Base-by-base conservation (phyloP, 2,329 filamentous ascomycete species). In the Thielaviopsis ethacetica region DNA sequence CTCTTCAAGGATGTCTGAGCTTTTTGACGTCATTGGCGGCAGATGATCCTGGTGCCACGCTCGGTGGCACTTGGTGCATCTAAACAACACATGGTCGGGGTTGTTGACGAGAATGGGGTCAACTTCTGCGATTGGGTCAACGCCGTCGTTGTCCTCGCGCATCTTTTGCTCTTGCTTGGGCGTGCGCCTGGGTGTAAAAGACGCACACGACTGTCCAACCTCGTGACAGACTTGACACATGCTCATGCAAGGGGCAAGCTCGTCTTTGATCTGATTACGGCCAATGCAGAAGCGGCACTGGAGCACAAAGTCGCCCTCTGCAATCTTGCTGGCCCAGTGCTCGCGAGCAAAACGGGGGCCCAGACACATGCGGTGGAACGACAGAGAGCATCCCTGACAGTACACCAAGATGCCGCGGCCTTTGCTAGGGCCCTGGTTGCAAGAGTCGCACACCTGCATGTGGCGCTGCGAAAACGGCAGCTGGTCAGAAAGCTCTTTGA, bases 211-310 rank as follows among this genome's bases (percentile, higher is more conserved):
- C 0, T 69, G 68, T 0, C 88, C 88, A n/a, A 73, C 67, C 34
- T 75, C 67, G 58, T 76, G 78, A 67, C 93, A 98, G 6, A 71
- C 73, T 62, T 86, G 81, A 66, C 94, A 98, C 53, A 74, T 74
- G 60, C 84, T 82, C 53, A 89, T 78, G 62, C 83, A 77, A 0
- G 93, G 91, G 0, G 84, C 83, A 22, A 52, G 24, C 0, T 66
- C 63, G 63, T 96, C 88, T 65, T 86, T 91, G 67, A 82, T 83
- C 62, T 75, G 73, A 53, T 83, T 77, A 21, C 78, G 67, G 3
- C 84, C 84, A 62, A 97, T 78, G 68, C 93, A 98, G 59, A 84
- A 86, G 63, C 83, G 85, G 71, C 93, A 98, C 68, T 98, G 93
- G 47, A 98, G 73, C 17, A 98, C 84, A 65, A 95, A 97, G 44